These are phyloP conservation scores for Endocalyx cinctus DNA, from an alignment of 2,329 filamentous ascomycete species.

Conservation along the genomic window DNA sequence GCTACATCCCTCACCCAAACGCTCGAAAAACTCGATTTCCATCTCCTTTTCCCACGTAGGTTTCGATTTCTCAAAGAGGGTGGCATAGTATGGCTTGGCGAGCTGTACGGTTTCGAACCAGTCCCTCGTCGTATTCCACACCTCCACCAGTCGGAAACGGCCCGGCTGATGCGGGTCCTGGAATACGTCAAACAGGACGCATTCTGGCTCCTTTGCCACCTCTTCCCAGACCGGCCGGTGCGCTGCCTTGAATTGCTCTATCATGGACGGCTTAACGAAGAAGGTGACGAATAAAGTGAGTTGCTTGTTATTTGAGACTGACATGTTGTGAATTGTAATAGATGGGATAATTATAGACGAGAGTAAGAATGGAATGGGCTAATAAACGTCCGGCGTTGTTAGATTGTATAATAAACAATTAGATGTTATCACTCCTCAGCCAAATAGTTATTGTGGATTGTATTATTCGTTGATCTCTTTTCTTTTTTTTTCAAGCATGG, in stretches of 20 bases:
- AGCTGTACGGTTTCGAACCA: conserved; percentile 11
- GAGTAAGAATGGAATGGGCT: no score
- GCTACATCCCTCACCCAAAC: conserved; percentile 3
- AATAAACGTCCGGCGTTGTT: no score
- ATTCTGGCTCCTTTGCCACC: conserved; percentile 9
- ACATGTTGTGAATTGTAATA: no score
- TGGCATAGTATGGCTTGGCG: conserved; percentile 9
- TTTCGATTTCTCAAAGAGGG: conserved; percentile 6
- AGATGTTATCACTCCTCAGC: no score
- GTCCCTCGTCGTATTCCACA: conserved; percentile 5
- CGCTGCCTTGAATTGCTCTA: conserved; percentile 10
- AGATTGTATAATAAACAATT: no score
- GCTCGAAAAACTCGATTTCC: conserved; percentile 10
- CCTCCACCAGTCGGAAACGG: conserved; percentile 10
- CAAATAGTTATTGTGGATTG: no score
- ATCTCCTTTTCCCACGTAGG: conserved; percentile 8
- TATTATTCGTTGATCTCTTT: no score
- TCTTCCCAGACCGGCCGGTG: conserved; percentile 10
- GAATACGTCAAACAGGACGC: conserved; percentile 11
- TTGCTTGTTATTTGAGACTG: no score
- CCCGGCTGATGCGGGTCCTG: conserved; percentile 6
- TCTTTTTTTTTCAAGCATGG: no score
- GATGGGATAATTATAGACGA: no score
- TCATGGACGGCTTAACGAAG: conserved; percentile 3
- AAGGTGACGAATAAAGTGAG: conserved; percentile 10